A percentile compares a stretch with the other conserved stretches of the same genome.
Conservation (phyloP, 352 stramenopile species). For the Phytophthora nicotianae region DNA sequence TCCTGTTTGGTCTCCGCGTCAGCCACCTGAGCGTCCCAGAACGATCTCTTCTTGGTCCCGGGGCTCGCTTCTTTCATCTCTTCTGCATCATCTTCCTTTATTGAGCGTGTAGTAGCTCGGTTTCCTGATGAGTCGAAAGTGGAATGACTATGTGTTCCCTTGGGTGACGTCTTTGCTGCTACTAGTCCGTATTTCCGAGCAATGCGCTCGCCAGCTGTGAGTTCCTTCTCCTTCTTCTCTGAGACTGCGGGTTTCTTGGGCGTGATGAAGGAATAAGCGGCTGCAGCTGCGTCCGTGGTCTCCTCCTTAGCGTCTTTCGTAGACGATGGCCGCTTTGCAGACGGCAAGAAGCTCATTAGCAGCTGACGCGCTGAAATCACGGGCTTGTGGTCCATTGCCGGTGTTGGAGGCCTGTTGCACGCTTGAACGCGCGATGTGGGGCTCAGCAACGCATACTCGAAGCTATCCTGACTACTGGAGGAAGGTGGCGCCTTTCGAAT, state of each 20-base stretch:
- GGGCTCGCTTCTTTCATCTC: constrained; percentile 9
- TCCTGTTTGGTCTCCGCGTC: constrained; percentile 9
- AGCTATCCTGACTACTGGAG: constrained; percentile 21
- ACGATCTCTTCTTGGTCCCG: constrained; percentile 30
- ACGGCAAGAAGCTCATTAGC: constrained; percentile 55
- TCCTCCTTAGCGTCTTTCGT: constrained; percentile 13
- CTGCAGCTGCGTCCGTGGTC: constrained; percentile 10
- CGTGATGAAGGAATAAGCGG: constrained; percentile 22
- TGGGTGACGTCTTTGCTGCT: constrained; percentile 17
- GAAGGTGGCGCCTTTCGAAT: neutral
- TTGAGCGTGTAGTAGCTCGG: constrained; percentile 1
- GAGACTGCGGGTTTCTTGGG: constrained; percentile 8
- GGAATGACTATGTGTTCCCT: constrained; percentile 6
- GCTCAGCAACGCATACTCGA: constrained; percentile 23
- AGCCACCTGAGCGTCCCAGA: constrained; percentile 35
- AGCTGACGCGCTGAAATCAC: constrained; percentile 69
- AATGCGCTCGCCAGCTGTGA: constrained; percentile 58
- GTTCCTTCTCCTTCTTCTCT: constrained; percentile 18
- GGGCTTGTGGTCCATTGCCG: constrained; percentile 36
- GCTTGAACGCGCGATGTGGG: neutral
- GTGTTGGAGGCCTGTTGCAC: neutral
- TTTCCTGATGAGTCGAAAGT: constrained; percentile 2
- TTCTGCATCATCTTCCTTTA: constrained; percentile 2
- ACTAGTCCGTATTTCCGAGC: constrained; percentile 66
- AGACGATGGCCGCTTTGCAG: constrained; percentile 14